Conservation (phyloP, 2,329 filamentous ascomycete genomes). For the Ramularia endophylla region DNA sequence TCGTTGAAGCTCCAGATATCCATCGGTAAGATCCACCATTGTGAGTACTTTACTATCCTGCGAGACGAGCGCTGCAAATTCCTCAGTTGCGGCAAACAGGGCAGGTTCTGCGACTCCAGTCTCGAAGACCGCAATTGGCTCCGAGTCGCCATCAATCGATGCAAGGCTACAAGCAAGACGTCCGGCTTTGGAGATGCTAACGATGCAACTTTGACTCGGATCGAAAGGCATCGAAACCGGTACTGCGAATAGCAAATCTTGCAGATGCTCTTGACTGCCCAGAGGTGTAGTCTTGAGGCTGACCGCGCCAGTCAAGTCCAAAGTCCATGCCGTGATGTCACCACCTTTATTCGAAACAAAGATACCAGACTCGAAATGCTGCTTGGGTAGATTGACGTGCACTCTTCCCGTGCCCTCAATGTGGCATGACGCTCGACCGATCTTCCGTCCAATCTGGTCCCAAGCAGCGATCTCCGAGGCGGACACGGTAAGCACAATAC, state of each 20-base stretch:
- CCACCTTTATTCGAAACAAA: constrained; percentile 6
- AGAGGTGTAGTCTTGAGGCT: background rate
- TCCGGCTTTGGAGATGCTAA: constrained; percentile 5
- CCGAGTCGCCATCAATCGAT: background rate
- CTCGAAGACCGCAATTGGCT: constrained; percentile 11
- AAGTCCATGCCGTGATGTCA: background rate
- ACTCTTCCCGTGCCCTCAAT: constrained; percentile 2
- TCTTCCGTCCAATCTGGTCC: constrained; percentile 2
- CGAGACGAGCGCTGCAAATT: constrained; percentile 21
- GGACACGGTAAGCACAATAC: constrained; percentile 3
- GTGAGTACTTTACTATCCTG: constrained; percentile 14
- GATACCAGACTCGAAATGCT: constrained; percentile 1
- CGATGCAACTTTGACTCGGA: constrained; percentile 4
- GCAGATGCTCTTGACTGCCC: constrained; percentile 1
- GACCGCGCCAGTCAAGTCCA: background rate
- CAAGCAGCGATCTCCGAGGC: constrained; percentile 1
- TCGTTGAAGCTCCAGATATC: constrained; percentile 27
- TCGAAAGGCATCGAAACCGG: constrained; percentile 8
- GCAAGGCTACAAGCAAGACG: constrained; percentile 5
- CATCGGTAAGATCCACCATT: constrained; percentile 25
- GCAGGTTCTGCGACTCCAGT: constrained; percentile 14
- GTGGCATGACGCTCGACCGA: constrained; percentile 1
- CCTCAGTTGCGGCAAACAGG: constrained; percentile 18
- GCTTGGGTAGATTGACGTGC: constrained; percentile 1
- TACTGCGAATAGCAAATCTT: constrained; percentile 7